A percentile compares a stretch with the other conserved stretches of the same genome.
Conservation (phyloP, 805 yeast species). For the Candida lessepsii region DNA sequence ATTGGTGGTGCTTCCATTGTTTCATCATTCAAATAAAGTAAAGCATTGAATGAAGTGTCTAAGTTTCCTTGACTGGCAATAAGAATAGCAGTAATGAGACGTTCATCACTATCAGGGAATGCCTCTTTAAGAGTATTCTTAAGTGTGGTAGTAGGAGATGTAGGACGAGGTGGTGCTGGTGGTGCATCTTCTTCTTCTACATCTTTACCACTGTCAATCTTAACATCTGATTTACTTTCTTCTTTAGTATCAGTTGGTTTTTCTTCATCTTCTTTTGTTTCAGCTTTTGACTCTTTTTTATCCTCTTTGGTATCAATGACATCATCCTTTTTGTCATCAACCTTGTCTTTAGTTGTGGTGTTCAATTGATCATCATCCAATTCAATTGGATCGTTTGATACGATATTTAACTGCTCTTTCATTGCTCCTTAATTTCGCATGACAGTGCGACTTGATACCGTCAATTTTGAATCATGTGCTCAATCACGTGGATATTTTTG, state of each 20-base stretch:
- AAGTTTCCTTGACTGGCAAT: conserved; percentile 81
- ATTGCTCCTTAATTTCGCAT: conserved; percentile 5
- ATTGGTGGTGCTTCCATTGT: conserved; percentile 51
- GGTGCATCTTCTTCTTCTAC: conserved; percentile 24
- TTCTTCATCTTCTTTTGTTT: not conserved
- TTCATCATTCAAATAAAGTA: conserved; percentile 78
- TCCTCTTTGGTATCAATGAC: not conserved
- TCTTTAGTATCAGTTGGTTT: not conserved
- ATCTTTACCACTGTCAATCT: conserved; percentile 1
- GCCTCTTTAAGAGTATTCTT: conserved; percentile 73
- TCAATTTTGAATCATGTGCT: not conserved
- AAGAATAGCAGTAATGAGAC: conserved; percentile 70
- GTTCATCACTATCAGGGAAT: conserved; percentile 75
- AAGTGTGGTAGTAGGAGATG: conserved; percentile 55
- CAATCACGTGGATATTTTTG: not conserved
- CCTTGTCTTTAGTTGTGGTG: not conserved
- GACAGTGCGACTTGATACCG: too few species aligned
- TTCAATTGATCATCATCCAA: conserved; percentile 13
- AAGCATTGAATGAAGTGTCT: conserved; percentile 87
- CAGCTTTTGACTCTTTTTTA: not conserved
- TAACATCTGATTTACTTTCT: not conserved
- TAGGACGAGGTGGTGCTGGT: conserved; percentile 53
- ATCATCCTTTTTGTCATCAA: not conserved
- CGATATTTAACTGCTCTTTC: conserved; percentile 28
- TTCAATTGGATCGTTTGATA: conserved; percentile 34